Evolutionary conservation across 169 alveolate species (phyloP), one percentile per base, ranked within the genome.

Genomic region (Eimeria maxima): DNA sequence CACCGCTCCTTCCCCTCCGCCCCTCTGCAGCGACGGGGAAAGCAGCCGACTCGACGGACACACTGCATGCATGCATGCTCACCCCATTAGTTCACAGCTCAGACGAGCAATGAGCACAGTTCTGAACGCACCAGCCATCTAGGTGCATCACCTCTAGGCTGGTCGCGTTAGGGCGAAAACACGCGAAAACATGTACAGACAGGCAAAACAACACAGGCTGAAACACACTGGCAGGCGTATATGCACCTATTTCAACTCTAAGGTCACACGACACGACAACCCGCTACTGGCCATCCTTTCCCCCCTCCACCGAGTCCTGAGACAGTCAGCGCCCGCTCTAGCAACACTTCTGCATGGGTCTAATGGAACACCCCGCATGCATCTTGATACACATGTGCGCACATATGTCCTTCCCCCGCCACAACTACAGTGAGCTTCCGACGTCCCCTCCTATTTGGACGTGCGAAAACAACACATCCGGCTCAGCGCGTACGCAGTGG

Each of bases 181-280:
- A 65, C 65, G n/a, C n/a, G n/a, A 76, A 47, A 33, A 76, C n/a
- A 76, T 65, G 63, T 76, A 76, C 87, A 76, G 87, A 47, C 87
- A 76, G 63, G 65, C 87, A 76, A 76, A 76, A 76, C 55, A 47
- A 45, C 87, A 74, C 86, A 76, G 63, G 63, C 87, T 24, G 87
- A 42, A 24, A 45, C 87, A 76, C 50, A 44, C 57, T 6, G 87
- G 63, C 50, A 71, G 81, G 81, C 81, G 24, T 63, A 45, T 5
- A 45, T 47, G 87, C 87, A n/a, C 87, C 87, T 47, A 76, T 24
- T 76, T 45, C 65, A 76, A 76, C 45, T 18, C 3, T 47, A 47
- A n/a, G n/a, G n/a, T n/a, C n/a, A n/a, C n/a, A n/a, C n/a, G n/a
- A n/a, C n/a, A n/a, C n/a, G n/a, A n/a, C n/a, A n/a, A n/a, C n/a